Conservation (phyloP, 495 filamentous ascomycete genomes). For the Penicillium roqueforti region DNA sequence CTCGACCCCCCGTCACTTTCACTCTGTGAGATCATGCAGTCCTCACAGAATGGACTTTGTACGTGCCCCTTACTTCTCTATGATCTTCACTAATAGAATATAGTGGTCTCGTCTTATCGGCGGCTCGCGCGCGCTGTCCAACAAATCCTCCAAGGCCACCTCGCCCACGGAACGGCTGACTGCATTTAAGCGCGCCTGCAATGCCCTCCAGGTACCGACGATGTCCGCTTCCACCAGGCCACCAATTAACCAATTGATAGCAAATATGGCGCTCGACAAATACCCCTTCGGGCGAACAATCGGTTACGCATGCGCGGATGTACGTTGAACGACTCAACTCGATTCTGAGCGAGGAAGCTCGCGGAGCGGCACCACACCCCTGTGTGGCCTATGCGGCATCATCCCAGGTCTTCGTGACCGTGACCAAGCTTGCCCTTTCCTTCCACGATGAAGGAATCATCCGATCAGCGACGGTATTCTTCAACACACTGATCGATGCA, state of each 20-base stretch:
- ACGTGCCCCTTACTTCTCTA: conserved; percentile 12
- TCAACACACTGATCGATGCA: conserved; percentile 86
- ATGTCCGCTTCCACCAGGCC: neutral
- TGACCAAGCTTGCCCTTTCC: conserved; percentile 78
- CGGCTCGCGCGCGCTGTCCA: conserved; percentile 63
- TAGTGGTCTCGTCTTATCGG: conserved; percentile 90
- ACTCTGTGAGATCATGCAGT: conserved; percentile 32
- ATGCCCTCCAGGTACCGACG: conserved; percentile 67
- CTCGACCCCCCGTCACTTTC: conserved; percentile 20
- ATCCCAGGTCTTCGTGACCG: conserved; percentile 79
- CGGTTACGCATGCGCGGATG: conserved; percentile 46
- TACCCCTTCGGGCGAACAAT: conserved; percentile 46
- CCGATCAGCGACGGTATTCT: conserved; percentile 74
- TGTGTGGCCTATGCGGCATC: conserved; percentile 80
- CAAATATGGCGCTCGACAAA: conserved; percentile 74
- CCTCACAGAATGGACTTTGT: conserved; percentile 40
- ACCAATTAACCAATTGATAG: conserved; percentile 38
- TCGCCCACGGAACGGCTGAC: conserved; percentile 82
- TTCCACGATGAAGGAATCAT: conserved; percentile 77
- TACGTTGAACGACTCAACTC: conserved; percentile 66
- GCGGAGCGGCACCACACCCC: conserved; percentile 78
- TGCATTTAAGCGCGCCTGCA: conserved; percentile 85
- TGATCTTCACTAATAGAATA: conserved; percentile 16
- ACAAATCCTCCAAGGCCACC: conserved; percentile 59
- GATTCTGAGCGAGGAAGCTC: conserved; percentile 82